Base-by-base conservation (phyloP, 1,284 basidiomycete species). In the Pseudomicrostroma phylloplanum region DNA sequence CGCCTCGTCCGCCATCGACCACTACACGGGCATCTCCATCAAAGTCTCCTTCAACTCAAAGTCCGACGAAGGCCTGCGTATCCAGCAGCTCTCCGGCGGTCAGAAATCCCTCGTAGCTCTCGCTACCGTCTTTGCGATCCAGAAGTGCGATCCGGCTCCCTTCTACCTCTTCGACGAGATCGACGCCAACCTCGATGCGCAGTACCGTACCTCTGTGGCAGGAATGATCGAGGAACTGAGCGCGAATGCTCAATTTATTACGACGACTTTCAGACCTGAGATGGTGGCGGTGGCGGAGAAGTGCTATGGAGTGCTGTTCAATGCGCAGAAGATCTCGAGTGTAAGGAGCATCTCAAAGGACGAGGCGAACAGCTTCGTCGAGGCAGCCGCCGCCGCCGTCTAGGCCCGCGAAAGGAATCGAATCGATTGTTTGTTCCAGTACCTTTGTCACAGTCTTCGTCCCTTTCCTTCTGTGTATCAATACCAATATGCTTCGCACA, bases 81-180 rank as follows among this genome's bases (percentile, higher is more conserved):
- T 99, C 72, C 92, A 96, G 78, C 96, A 99, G 79, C 81, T 99
- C 6, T 96, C 93, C 1, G 96, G 96, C 58, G 96, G 96, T 7
- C 96, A 99, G 75, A 98, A 98, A 79, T 93, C 92, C 1, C 83
- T 99, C 12, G 96, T 98, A 3, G 96, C 96, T 0, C 86, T 99
- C 30, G 92, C 96, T 1, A 89, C 91, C 40, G 93, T 99, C 19
- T 98, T 98, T 77, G 92, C 94, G 8, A 98, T 98, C 72, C 96
- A 99, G 80, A 96, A 96, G 81, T 97, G 93, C 80, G 96, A 99
- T 77, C 96, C 96, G 0, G 96, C 96, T 0, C 96, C 96, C 0
- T 99, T 99, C 83, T 98, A 98, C 81, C 84, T 99, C n/a, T 98
- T 98, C 77, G 96, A 99, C 79, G 96, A 99, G 84, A 97, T 97